Percentiles rank a stretch among this genome's conserved stretches.
Evolutionary conservation across 768 basidiomycete genomes (phyloP).

Genomic region (Lactarius sanguifluus): DNA sequence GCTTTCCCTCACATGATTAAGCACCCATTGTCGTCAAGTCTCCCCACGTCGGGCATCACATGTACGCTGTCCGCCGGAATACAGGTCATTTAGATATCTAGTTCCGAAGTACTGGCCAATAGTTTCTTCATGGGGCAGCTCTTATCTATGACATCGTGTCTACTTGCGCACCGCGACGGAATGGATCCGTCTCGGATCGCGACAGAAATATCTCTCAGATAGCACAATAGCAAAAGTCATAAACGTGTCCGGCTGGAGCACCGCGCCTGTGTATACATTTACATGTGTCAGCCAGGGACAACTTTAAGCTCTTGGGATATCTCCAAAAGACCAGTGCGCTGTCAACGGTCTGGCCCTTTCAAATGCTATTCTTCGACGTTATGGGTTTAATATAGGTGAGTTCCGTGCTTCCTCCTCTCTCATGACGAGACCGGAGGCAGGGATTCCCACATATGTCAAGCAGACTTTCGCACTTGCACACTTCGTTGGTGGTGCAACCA

Average conservation of each 20-base stretch:
- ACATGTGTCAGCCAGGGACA: background rate
- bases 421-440: background rate
- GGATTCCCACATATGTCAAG: background rate
- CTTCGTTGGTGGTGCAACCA: background rate
- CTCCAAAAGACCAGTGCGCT: background rate
- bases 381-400: background rate
- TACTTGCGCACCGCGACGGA: background rate
- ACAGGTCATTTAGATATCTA: background rate
- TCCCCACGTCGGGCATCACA: background rate
- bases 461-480: background rate
- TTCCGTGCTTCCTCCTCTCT: background rate
- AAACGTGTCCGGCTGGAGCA: background rate
- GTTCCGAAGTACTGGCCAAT: background rate
- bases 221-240: background rate
- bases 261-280: background rate
- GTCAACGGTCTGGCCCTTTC: background rate
- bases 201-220: background rate
- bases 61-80: background rate
- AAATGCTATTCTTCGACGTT: background rate
- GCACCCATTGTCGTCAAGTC: background rate
- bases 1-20: background rate
- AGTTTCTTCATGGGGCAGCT: background rate
- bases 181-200: background rate
- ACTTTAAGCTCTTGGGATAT: background rate
- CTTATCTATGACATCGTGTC: constrained; percentile 1